Base-by-base conservation (phyloP, 73 alveolate genomes). In the Paramecium sonneborni region DNA sequence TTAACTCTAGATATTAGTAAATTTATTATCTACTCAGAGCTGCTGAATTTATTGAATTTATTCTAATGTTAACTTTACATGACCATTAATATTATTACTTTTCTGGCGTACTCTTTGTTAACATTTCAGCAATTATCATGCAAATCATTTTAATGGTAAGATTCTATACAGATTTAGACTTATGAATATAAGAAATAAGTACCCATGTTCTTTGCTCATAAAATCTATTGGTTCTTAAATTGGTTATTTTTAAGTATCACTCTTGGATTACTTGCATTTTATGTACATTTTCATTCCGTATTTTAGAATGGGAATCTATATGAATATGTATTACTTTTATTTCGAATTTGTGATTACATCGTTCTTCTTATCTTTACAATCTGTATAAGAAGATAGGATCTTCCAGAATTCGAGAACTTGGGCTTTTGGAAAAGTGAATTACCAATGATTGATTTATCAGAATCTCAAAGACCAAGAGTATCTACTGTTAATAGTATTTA, bases 81-180 rank as follows among this genome's bases (percentile, higher is more conserved):
- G 44, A 79, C 32, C 7, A 38, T 8, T 5, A 38, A 32, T 0
- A 72, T 20, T 35, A 38, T 41, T 79, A 43, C 55, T 8, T 74
- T 15, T 39, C 58, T 12, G 76, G 74, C 1, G 90, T 32, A 23
- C 74, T 79, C 39, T 79, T 43, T 62, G 55, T 79, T 11, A 79
- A 79, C 30, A 41, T 46, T 14, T 79, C 74, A 43, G 74, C 90
- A 26, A 24, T 43, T 34, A 30, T 79, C 39, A 79, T 79, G 90
- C 90, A 79, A 79, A 79, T 79, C 14, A 38, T 43, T 38, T 34
- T 79, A 24, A 79, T 79, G 90, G 84, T 62, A 62, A 11, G 39
- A 26, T 26, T 62, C 39, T 24, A 12, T 30, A 23, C 24, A 26
- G 24, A 23, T 46, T 52, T 62, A 62, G 84, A 44, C 55, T 5